phyloP scores from a whole-genome alignment of 768 basidiomycete species.

The Dendrothele bispora region DNA sequence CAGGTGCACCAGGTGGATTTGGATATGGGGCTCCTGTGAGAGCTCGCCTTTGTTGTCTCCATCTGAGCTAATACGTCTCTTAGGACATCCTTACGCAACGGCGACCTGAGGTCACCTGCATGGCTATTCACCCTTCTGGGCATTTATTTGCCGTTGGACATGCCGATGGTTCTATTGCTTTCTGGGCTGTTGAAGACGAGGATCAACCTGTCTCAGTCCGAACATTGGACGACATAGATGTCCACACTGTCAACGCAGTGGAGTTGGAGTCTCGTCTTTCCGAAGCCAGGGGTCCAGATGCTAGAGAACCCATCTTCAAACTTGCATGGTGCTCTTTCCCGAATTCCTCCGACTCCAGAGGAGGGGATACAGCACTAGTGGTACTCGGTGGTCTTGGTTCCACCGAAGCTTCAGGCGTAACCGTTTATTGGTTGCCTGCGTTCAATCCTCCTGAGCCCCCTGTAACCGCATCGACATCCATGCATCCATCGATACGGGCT shows the following conservation, averaged over 20 bases:
- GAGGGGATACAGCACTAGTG: constrained; percentile 72
- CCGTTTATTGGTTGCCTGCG: constrained; percentile 65
- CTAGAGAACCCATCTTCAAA: constrained; percentile 82
- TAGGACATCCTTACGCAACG: constrained; percentile 74
- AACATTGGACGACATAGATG: constrained; percentile 58
- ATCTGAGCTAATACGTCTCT: background rate
- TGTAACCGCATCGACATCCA: constrained; percentile 18
- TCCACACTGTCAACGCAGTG: constrained; percentile 52
- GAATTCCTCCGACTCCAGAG: constrained; percentile 60
- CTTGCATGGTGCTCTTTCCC: constrained; percentile 81
- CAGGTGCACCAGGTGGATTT: constrained; percentile 80
- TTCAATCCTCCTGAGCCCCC: constrained; percentile 56
- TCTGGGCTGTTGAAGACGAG: constrained; percentile 81
- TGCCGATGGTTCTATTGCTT: constrained; percentile 78
- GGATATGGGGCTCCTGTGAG: constrained; percentile 49
- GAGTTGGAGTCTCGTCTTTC: constrained; percentile 42
- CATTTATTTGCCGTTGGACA: constrained; percentile 82
- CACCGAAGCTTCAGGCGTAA: constrained; percentile 59
- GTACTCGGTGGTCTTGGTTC: constrained; percentile 75
- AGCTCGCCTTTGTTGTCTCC: background rate
- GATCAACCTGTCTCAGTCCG: constrained; percentile 73
- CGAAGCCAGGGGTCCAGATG: constrained; percentile 12
- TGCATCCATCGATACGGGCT: constrained; percentile 46
- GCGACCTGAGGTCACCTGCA: constrained; percentile 63
- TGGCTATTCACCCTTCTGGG: constrained; percentile 72